These are phyloP conservation scores for Bauhinia variegata DNA, from an alignment of 306 rosid genomes.

Conservation along the genomic window DNA sequence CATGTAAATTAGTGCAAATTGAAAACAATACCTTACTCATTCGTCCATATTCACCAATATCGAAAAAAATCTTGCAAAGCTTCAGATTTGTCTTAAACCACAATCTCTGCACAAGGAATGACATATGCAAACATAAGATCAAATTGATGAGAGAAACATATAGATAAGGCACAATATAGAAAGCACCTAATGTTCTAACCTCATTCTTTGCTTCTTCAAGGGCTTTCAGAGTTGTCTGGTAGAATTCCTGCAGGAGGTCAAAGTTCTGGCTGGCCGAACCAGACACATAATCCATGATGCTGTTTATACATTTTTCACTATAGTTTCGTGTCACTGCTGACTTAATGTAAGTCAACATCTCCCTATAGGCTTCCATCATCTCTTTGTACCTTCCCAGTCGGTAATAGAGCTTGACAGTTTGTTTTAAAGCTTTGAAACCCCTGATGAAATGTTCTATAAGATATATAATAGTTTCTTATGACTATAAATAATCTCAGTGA, in stretches of 20 bases:
- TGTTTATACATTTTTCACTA: constrained; percentile 97
- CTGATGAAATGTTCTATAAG: constrained; percentile 44
- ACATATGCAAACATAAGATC: constrained; percentile 24
- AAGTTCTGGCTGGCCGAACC: constrained; percentile 97
- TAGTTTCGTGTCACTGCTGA: constrained; percentile 94
- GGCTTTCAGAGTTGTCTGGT: constrained; percentile 90
- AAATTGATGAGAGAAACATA: constrained; percentile 11
- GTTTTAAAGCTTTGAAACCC: constrained; percentile 98
- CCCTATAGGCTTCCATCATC: constrained; percentile 97
- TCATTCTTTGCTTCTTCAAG: constrained; percentile 99
- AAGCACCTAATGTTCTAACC: constrained; percentile 48
- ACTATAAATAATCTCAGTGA: constrained; percentile 20
- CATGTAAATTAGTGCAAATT: constrained; percentile 5
- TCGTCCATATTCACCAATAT: constrained; percentile 96
- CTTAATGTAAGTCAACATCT: constrained; percentile 97
- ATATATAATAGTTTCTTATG: constrained; percentile 14
- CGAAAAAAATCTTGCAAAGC: constrained; percentile 99
- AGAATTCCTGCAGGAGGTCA: constrained; percentile 89
- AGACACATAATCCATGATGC: constrained; percentile 95
- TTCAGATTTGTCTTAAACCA: constrained; percentile 99
- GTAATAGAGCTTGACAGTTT: constrained; percentile 94
- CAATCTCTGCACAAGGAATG: constrained; percentile 65
- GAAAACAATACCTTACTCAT: constrained; percentile 78
- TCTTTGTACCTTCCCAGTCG: constrained; percentile 86
- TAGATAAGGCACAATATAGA: constrained; percentile 1